These are phyloP conservation scores for Kodamaea hsintzibuensis DNA, from an alignment of 805 yeast genomes.

Conservation along the genomic window DNA sequence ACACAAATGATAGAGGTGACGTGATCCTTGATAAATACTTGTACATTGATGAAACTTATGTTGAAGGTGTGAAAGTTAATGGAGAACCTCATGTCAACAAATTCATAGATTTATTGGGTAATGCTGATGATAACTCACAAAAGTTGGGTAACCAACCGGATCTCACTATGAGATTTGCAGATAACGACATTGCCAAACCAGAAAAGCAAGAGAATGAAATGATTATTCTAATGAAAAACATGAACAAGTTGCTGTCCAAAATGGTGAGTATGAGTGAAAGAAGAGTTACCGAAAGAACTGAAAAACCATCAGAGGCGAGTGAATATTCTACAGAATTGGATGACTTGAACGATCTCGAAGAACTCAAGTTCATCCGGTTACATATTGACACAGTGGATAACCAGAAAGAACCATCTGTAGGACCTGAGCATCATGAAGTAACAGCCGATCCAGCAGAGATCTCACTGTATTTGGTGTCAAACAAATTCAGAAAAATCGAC, in stretches of 20 bases:
- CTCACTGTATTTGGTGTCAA: slow-evolving; percentile 18
- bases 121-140: slow-evolving; percentile 76
- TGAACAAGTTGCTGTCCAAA: slow-evolving; percentile 83
- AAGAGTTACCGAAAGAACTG: slow-evolving; percentile 13
- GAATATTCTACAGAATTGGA: slow-evolving; percentile 47
- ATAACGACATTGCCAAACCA: slow-evolving; percentile 14
- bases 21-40: slow-evolving; percentile 81
- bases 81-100: slow-evolving; percentile 50
- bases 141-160: slow-evolving; percentile 81
- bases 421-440: slow-evolving; percentile 23
- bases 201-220: slow-evolving; percentile 54
- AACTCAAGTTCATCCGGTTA: slow-evolving; percentile 55
- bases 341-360: slow-evolving; percentile 51
- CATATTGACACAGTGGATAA: slow-evolving; percentile 34
- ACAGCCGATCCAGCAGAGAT: slow-evolving; percentile 19
- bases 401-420: slow-evolving; percentile 28
- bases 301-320: slow-evolving; percentile 23
- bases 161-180: slow-evolving; percentile 76
- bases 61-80: slow-evolving; percentile 24
- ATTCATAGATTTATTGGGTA: slow-evolving; percentile 77
- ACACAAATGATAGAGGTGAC: slow-evolving; percentile 78
- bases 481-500: slow-evolving; percentile 15
- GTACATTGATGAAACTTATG: slow-evolving; percentile 53
- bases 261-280: slow-evolving; percentile 52
- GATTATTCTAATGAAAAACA: slow-evolving; percentile 75